Percentiles rank a stretch among this genome's conserved stretches.
phyloP scores from a whole-genome alignment of 805 yeast species.

The Candida alai region DNA sequence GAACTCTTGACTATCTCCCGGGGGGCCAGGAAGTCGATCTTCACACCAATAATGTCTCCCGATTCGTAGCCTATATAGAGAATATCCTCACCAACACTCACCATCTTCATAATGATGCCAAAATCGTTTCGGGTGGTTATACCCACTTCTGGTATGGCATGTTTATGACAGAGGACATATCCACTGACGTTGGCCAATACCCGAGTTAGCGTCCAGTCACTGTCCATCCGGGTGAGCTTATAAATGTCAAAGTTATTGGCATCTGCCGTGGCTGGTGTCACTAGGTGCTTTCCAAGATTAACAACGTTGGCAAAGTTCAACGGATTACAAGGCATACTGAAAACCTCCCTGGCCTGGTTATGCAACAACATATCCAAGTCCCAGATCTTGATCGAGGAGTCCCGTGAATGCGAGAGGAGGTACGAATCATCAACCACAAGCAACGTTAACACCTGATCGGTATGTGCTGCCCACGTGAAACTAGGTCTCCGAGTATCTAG shows the following conservation, averaged over 20 bases:
- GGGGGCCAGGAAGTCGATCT: conserved; percentile 13
- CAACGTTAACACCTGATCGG: conserved; percentile 46
- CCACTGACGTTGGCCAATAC: conserved; percentile 30
- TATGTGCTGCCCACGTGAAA: conserved; percentile 59
- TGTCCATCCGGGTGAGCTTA: conserved; percentile 19
- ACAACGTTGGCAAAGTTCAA: conserved; percentile 66
- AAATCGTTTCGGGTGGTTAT: conserved; percentile 33
- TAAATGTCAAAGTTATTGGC: conserved; percentile 67
- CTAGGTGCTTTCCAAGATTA: conserved; percentile 19
- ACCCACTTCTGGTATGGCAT: conserved; percentile 10
- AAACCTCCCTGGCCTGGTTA: conserved; percentile 5
- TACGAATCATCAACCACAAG: conserved; percentile 18
- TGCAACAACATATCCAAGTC: conserved; percentile 12
- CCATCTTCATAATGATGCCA: conserved; percentile 67
- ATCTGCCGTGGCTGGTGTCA: conserved; percentile 62
- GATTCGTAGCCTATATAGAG: conserved; percentile 68
- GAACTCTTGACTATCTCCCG: neutral
- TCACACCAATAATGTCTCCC: conserved; percentile 47
- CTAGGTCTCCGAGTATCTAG: conserved; percentile 52
- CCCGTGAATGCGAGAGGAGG: conserved; percentile 64
- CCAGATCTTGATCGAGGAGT: conserved; percentile 53
- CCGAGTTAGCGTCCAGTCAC: conserved; percentile 21
- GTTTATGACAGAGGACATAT: conserved; percentile 13
- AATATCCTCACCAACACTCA: conserved; percentile 30
- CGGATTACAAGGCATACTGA: conserved; percentile 65